These are phyloP conservation scores for Oryza meyeriana DNA, from an alignment of 176 grass and related monocot genomes.

Conservation along the genomic window DNA sequence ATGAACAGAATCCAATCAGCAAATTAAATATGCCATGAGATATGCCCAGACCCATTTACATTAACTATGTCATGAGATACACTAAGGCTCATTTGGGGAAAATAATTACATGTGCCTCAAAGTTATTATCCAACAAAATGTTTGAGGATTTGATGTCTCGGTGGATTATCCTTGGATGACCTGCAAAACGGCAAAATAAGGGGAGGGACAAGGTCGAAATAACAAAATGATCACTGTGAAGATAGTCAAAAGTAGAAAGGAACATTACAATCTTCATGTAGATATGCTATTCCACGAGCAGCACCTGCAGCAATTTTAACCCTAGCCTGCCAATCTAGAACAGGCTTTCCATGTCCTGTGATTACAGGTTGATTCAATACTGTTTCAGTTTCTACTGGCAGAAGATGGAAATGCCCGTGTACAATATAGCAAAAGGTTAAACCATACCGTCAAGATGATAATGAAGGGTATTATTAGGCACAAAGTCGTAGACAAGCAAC, in stretches of 20 bases:
- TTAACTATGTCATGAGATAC: background rate
- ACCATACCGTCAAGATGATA: slow-evolving; percentile 83
- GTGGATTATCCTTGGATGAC: slow-evolving; percentile 89
- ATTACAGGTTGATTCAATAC: slow-evolving; percentile 7
- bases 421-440: background rate
- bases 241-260: background rate
- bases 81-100: background rate
- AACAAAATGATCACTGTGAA: slow-evolving; percentile 6
- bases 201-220: background rate
- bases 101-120: slow-evolving; percentile 75
- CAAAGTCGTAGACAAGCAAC: slow-evolving; percentile 84
- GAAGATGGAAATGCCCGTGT: background rate
- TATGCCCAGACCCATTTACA: background rate
- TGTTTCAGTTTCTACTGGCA: background rate
- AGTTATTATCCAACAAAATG: slow-evolving; percentile 91
- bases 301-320: slow-evolving; percentile 80
- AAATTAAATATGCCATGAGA: background rate
- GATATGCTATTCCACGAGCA: slow-evolving; percentile 86
- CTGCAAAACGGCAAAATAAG: slow-evolving; percentile 42
- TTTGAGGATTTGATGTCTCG: slow-evolving; percentile 98
- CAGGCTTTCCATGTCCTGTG: slow-evolving; percentile 49
- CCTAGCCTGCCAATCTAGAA: slow-evolving; percentile 71
- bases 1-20: background rate
- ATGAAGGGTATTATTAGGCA: slow-evolving; percentile 75
- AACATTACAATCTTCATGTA: slow-evolving; percentile 92